phyloP scores from a whole-genome alignment of 371 early-diverging fungal species.

The Nematocida ironsii region DNA sequence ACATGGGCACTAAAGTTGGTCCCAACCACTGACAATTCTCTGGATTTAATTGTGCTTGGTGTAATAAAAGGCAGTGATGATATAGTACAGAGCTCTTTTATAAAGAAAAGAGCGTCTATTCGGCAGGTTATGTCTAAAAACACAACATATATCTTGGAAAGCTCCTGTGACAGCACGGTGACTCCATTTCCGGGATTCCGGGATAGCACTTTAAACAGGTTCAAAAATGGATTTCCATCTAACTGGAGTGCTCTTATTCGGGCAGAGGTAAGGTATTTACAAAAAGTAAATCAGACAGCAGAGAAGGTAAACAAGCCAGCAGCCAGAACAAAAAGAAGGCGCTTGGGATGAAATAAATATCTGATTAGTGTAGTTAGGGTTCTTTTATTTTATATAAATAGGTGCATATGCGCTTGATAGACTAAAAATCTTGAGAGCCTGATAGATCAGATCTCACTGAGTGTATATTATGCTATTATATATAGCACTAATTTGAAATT shows the following conservation, averaged over 20 bases:
- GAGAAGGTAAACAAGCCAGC: neutral
- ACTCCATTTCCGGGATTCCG: slow-evolving; percentile 24
- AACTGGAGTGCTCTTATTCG: slow-evolving; percentile 16
- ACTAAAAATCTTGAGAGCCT: neutral
- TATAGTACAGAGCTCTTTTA: slow-evolving; percentile 45
- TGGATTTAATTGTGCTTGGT: slow-evolving; percentile 26
- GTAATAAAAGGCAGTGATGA: slow-evolving; percentile 12
- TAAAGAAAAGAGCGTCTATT: slow-evolving; percentile 31
- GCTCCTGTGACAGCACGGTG: slow-evolving; percentile 14
- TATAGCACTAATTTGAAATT: too few relatives aligned
- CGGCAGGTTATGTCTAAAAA: slow-evolving; percentile 25
- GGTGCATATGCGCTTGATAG: neutral
- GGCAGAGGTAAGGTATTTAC: slow-evolving; percentile 6
- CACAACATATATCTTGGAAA: slow-evolving; percentile 35
- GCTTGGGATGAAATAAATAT: neutral
- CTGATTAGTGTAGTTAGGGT: neutral
- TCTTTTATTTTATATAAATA: neutral
- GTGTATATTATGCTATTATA: neutral
- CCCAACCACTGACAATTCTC: neutral
- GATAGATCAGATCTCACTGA: neutral
- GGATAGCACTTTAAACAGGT: neutral
- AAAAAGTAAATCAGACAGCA: neutral
- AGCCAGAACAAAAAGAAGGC: slow-evolving; percentile 6
- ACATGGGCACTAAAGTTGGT: slow-evolving; percentile 49
- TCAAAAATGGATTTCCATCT: slow-evolving; percentile 31